Percentiles rank a stretch among this genome's conserved stretches.
phyloP scores from a whole-genome alignment of 768 basidiomycete genomes.

The Lactarius tabidus region DNA sequence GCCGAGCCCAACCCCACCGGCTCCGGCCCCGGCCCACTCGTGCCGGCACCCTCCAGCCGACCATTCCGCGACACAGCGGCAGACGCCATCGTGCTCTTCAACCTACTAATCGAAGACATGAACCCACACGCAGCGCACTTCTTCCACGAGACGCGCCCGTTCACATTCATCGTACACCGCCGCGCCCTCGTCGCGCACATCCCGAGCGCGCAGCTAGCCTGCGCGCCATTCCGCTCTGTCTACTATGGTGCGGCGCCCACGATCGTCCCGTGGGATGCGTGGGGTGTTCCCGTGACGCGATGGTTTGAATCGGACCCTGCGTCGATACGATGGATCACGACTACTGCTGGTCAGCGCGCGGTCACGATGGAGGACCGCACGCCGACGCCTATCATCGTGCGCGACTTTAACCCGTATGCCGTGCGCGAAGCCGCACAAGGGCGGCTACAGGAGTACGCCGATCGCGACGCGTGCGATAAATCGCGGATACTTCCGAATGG shows the following conservation, averaged over 20 bases:
- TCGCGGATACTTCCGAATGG: conserved; percentile 8
- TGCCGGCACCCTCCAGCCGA: conserved; percentile 1
- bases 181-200: conserved; percentile 23
- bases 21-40: neutral
- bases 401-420: conserved; percentile 29
- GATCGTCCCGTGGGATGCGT: conserved; percentile 26
- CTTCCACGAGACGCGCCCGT: conserved; percentile 21
- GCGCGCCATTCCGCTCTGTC: conserved; percentile 4
- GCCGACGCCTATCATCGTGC: conserved; percentile 22
- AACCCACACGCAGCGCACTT: neutral
- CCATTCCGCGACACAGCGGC: conserved; percentile 28
- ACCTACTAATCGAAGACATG: conserved; percentile 21
- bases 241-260: neutral
- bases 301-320: conserved; percentile 29
- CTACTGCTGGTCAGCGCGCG: conserved; percentile 32
- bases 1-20: conserved; percentile 30
- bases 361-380: conserved; percentile 19
- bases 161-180: conserved; percentile 30
- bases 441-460: neutral
- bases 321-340: conserved; percentile 33
- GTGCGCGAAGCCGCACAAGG: conserved; percentile 8
- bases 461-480: conserved; percentile 7
- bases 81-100: conserved; percentile 30
- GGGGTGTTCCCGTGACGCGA: conserved; percentile 29
- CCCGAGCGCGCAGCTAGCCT: neutral